Base-by-base conservation (phyloP, 108 stramenopile species). In the Cyclotella kingstonii region DNA sequence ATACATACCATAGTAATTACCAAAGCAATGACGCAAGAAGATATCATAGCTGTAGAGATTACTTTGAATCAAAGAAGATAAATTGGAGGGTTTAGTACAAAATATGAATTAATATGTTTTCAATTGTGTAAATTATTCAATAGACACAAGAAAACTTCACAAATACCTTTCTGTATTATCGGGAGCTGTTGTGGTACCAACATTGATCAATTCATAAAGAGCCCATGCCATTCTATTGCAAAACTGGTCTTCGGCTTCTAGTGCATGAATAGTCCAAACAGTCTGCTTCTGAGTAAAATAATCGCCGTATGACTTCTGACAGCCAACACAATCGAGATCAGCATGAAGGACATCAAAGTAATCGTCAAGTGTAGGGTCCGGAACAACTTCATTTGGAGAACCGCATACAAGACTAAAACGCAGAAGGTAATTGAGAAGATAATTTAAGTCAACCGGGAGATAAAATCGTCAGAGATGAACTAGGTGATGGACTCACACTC, bases 141-240 rank as follows among this genome's bases (percentile, higher is more conserved):
- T n/a, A n/a, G n/a, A n/a, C n/a, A n/a, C n/a, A n/a, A n/a, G n/a
- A n/a, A n/a, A n/a, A n/a, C n/a, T n/a, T n/a, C n/a, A n/a, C 3
- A 56, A 6, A 10, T 46, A 43, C 31, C 43, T 59, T 50, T 73
- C 72, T 7, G 72, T 73, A 29, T 73, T 73, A 25, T 73, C 72
- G 3, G 72, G 72, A 6, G 55, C 57, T 3, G 72, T 64, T 15
- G 72, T 66, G 0, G 54, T 65, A 21, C 72, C 72, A 14, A 73
- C 72, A 30, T 73, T 65, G 30, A 88, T 51, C 31, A 85, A 73
- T 47, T 90, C 86, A 23, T 79, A 71, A 17, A 93, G 58, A 1
- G 83, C 84, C 86, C 86, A 89, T 17, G 91, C 84, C 45, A 90
- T 72, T 2, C 88, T 66, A 49, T 89, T 84, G 30, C 91, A 73